Percentiles rank a stretch among this genome's conserved stretches.
phyloP scores from a whole-genome alignment of 176 grass and related monocot genomes.

The Pontederia crassipes region DNA sequence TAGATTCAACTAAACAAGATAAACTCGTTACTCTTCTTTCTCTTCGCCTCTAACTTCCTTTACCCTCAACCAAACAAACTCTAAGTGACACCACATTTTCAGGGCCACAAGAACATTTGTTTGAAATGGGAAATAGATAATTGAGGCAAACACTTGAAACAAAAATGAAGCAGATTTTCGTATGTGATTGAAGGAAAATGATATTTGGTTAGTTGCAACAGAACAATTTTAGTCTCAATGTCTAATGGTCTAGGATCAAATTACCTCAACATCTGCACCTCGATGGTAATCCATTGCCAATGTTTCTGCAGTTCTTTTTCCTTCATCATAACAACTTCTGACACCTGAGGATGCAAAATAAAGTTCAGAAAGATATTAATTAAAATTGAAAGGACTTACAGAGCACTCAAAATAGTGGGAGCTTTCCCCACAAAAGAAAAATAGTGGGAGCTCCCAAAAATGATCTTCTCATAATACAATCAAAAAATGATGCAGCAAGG shows the following conservation, averaged over 20 bases:
- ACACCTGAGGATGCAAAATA: constrained; percentile 35
- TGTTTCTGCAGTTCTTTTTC: constrained; percentile 95
- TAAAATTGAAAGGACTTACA: background rate
- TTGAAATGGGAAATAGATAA: too few relatives aligned
- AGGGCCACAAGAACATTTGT: too few relatives aligned
- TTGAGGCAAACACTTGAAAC: background rate
- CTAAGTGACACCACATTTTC: too few relatives aligned
- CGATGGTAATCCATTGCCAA: constrained; percentile 97
- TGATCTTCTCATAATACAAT: background rate
- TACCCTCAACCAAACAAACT: too few relatives aligned
- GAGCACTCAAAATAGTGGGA: background rate
- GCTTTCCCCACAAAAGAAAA: too few relatives aligned
- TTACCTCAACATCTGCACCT: constrained; percentile 82
- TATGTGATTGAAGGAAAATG: background rate
- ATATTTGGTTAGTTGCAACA: background rate
- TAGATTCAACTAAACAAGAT: too few relatives aligned
- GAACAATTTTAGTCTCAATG: background rate
- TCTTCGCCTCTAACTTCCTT: too few relatives aligned
- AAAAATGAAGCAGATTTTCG: background rate
- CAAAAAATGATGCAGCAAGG: too few relatives aligned
- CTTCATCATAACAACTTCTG: constrained; percentile 96
- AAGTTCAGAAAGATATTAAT: background rate
- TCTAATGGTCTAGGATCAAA: background rate
- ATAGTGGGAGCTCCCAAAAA: background rate
- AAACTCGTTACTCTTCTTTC: too few relatives aligned